Conservation (phyloP, 225 moss, liverwort and hornwort genomes). For the Takakia lepidozioides region DNA sequence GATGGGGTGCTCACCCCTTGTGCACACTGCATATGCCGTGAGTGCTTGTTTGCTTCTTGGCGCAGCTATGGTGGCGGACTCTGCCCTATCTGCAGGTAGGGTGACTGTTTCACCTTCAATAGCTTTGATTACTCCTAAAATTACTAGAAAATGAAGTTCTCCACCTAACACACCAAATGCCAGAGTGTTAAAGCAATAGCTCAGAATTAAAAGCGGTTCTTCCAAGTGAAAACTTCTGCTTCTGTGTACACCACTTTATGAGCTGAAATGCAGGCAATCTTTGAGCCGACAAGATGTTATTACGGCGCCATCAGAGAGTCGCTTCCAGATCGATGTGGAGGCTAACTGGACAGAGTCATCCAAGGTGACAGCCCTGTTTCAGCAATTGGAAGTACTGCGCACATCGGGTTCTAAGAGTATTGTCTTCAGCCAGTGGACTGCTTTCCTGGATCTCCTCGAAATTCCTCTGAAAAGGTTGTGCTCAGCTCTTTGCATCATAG, state of each 20-base stretch:
- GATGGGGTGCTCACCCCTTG: slow-evolving; percentile 88
- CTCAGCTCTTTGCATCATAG: background rate
- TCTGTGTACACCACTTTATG: background rate
- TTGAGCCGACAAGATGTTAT: slow-evolving; percentile 69
- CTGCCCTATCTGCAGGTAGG: slow-evolving; percentile 91
- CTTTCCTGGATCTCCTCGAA: slow-evolving; percentile 83
- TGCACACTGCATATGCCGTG: slow-evolving; percentile 84
- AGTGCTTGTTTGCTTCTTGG: slow-evolving; percentile 93
- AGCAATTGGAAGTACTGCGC: slow-evolving; percentile 53
- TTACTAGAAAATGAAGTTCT: no score
- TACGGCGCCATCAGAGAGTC: slow-evolving; percentile 79
- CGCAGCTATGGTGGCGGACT: slow-evolving; percentile 62
- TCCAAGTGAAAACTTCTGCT: no score
- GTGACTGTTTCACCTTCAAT: no score
- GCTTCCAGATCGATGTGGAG: slow-evolving; percentile 79
- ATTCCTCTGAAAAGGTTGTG: slow-evolving; percentile 65
- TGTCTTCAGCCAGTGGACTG: slow-evolving; percentile 91
- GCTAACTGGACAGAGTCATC: slow-evolving; percentile 82
- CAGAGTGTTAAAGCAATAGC: no score
- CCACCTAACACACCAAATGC: no score
- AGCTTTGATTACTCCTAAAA: no score
- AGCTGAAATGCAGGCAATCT: slow-evolving; percentile 40
- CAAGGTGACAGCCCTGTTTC: slow-evolving; percentile 74
- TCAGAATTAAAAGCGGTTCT: no score
- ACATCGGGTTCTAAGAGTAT: slow-evolving; percentile 66